Base-by-base conservation (phyloP, 495 filamentous ascomycete species). In the Penicillium herquei region DNA sequence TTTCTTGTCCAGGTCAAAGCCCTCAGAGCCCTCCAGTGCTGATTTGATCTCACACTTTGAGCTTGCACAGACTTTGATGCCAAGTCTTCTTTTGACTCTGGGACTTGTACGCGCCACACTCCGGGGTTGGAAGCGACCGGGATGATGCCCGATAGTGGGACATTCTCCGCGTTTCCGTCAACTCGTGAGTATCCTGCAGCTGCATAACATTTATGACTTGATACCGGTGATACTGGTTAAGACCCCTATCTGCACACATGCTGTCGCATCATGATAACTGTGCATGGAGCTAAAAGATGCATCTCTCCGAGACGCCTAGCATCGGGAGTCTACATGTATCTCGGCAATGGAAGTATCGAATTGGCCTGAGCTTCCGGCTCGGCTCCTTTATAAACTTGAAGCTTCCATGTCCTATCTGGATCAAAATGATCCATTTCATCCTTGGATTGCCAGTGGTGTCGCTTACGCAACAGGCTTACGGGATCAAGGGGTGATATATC, bases 321-420 rank as follows among this genome's bases (percentile, higher is more conserved):
- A 49, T 57, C 59, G 59, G 54, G 51, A 54, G 35, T 7, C 50
- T 35, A n/a, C n/a, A n/a, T n/a, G n/a, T n/a, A 51, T 54, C 46
- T 62, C 59, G 59, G 54, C 54, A 54, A n/a, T n/a, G n/a, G n/a
- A n/a, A 54, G 21, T 37, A 5, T 30, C 8, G 43, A 39, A 35
- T 40, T 40, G 51, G 46, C 17, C 41, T 52, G 14, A 54, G 51
- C 40, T 55, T 40, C 39, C 59, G 59, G 48, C 31, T 62, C 48
- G 51, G 59, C 51, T 55, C 32, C 49, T 54, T 18, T 21, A 26
- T 26, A 3, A 46, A 11, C 7, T 6, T 31, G 3, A n/a, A n/a
- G 13, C 43, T 17, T 26, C 21, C 21, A 44, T 17, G 49, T 17
- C 21, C 37, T n/a, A 34, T 26, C 21, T 26, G 21, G 4, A 26